Percentiles rank a stretch among this genome's conserved stretches.
phyloP scores from a whole-genome alignment of 805 yeast genomes.

The Saccharomycopsis sp. region DNA sequence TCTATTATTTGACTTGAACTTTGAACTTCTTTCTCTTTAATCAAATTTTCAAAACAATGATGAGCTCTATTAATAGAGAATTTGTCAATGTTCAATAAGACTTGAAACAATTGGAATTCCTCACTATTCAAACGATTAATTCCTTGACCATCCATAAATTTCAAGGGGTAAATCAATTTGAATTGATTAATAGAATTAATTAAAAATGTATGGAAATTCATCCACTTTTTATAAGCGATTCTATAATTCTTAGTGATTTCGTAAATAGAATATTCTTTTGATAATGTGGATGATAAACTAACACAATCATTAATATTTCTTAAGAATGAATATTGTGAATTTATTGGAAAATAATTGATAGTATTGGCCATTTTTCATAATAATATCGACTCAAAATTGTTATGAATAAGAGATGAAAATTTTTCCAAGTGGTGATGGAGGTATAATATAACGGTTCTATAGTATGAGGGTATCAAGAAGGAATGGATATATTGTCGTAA shows the following conservation, averaged over 20 bases:
- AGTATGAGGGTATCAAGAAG: too few species aligned
- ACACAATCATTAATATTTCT: conserved; percentile 13
- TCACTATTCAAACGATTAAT: background rate
- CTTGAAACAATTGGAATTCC: conserved; percentile 1
- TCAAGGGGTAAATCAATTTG: conserved; percentile 9
- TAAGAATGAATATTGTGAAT: background rate
- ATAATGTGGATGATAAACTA: conserved; percentile 4
- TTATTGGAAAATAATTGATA: conserved; percentile 12
- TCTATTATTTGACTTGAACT: too few species aligned
- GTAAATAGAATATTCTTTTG: conserved; percentile 11
- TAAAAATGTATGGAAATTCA: conserved; percentile 14
- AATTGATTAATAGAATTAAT: conserved; percentile 4
- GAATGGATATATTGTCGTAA: too few species aligned
- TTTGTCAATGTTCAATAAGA: conserved; percentile 1
- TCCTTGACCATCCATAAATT: conserved; percentile 1
- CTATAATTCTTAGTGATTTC: conserved; percentile 9
- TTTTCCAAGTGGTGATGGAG: too few species aligned
- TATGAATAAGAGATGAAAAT: too few species aligned
- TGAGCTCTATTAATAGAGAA: conserved; percentile 13
- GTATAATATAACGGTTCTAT: too few species aligned
- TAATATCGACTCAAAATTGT: too few species aligned
- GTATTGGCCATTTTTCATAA: background rate
- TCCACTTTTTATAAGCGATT: conserved; percentile 18
- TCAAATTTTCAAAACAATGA: conserved; percentile 13
- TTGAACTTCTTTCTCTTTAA: too few species aligned